A percentile compares a stretch with the other conserved stretches of the same genome.
These are phyloP conservation scores for Populus deltoides DNA, from an alignment of 345 rosid species.

Conservation along the genomic window DNA sequence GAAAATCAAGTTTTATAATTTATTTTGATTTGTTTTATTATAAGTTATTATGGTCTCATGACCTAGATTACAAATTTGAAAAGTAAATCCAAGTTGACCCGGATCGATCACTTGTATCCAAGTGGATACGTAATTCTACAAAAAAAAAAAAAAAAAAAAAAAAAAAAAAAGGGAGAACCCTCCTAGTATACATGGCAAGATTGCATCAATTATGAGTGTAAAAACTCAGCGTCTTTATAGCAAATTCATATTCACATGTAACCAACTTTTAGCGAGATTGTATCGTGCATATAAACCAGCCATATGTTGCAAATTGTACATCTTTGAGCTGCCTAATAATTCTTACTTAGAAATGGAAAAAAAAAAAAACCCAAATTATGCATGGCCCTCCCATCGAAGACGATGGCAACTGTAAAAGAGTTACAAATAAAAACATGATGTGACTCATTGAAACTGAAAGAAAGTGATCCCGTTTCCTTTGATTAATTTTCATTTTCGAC, in stretches of 20 bases:
- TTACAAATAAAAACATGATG: not conserved
- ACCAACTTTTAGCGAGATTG: not conserved
- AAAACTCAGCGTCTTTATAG: not conserved
- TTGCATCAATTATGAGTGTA: not conserved
- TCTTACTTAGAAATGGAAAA: not conserved
- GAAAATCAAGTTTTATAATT: too few relatives aligned
- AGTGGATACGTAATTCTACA: not conserved
- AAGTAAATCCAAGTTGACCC: too few relatives aligned
- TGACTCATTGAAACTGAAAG: not conserved
- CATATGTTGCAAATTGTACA: not conserved
- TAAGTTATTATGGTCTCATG: too few relatives aligned
- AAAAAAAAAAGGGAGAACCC: not conserved
- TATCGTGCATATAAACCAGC: not conserved
- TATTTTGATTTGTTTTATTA: too few relatives aligned
- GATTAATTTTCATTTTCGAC: not conserved
- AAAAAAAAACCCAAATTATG: not conserved
- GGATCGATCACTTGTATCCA: not conserved
- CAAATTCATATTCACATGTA: not conserved
- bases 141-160: too few relatives aligned
- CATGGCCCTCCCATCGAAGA: not conserved
- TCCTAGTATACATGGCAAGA: not conserved
- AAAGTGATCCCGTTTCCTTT: not conserved
- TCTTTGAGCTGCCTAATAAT: not conserved
- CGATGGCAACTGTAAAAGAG: not conserved
- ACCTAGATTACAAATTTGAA: accelerated